Evolutionary conservation across 768 basidiomycete genomes (phyloP).

Genomic region (Macrocybe gigantea): DNA sequence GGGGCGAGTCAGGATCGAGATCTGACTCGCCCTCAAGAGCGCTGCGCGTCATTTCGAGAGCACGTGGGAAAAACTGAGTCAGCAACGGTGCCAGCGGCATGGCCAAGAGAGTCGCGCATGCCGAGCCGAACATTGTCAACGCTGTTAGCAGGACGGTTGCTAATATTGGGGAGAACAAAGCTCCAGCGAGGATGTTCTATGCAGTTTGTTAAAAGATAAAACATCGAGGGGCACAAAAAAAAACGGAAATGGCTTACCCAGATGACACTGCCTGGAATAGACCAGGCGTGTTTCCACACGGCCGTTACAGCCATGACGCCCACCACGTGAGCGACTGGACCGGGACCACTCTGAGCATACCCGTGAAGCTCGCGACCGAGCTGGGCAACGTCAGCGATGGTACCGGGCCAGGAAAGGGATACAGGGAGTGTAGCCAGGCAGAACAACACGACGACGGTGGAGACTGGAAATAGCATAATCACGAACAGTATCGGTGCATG

Average conservation of each 20-base stretch:
- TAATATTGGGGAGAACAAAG: conserved; percentile 74
- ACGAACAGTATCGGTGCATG: conserved; percentile 36
- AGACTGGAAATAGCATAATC: conserved; percentile 52
- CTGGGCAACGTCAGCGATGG: conserved; percentile 67
- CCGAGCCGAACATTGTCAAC: conserved; percentile 84
- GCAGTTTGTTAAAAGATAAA: conserved; percentile 6
- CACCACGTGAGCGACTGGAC: conserved; percentile 69
- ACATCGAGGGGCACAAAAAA: conserved; percentile 1
- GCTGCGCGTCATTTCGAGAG: conserved; percentile 76
- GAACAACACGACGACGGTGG: conserved; percentile 65
- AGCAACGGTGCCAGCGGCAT: conserved; percentile 83
- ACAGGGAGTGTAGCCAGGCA: conserved; percentile 78
- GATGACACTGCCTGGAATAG: conserved; percentile 88
- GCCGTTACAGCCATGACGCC: conserved; percentile 79
- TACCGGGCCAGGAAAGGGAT: conserved; percentile 71
- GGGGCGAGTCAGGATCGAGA: conserved; percentile 26
- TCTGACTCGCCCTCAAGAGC: conserved; percentile 70
- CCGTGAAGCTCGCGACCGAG: conserved; percentile 71
- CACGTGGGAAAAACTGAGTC: conserved; percentile 74
- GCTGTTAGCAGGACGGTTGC: conserved; percentile 79
- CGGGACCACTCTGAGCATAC: conserved; percentile 67
- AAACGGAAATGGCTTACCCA: conserved; percentile 51
- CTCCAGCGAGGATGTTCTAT: conserved; percentile 87
- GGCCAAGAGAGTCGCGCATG: conserved; percentile 74
- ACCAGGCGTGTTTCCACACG: conserved; percentile 97